Evolutionary conservation across 805 yeast species (phyloP), one percentile per base, ranked within the genome.

Genomic region (Candida lessepsii): DNA sequence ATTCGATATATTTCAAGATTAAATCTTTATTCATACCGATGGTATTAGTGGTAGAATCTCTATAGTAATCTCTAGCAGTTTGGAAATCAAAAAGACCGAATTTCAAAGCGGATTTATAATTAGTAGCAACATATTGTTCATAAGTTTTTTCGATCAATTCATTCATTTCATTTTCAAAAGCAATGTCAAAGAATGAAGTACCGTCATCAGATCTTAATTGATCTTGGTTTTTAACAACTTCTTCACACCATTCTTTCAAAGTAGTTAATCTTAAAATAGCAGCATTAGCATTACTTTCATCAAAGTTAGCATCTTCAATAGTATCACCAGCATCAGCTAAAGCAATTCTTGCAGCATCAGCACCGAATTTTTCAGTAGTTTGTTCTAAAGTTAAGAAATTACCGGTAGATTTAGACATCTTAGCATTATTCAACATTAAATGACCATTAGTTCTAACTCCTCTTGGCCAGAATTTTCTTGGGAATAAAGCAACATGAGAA

Each of bases 261-360:
- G 87, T 91, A 63, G 78, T 85, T 61, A 93, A 76, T 70, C 99
- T 86, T 63, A 93, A 77, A 61, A 93, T 90, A 18, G 98, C 97
- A 34, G 99, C 96, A 58, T 93, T 93, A 40, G 99, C 99, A 58
- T 83, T 90, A 45, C 88, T 71, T 70, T 93, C 99, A 57, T 93
- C 99, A 58, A 93, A 86, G 73, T 93, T 93, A 39, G 99, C 99
- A 65, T 93, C 99, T 70, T 93, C 99, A 51, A 89, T 80, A 30
- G 93, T 74, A 62, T 93, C 99, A 73, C 99, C 99, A 38, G 97
- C 96, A 71, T 93, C 99, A 33, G 98, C 99, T 50, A 93, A 72
- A 4, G 99, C 97, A 62, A 93, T 86, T 75, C 99, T 85, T 9
- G 96, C 73, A 29, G 98, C 97, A 65, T 93, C 99, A 37, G 98